A percentile compares a stretch with the other conserved stretches of the same genome.
Evolutionary conservation across 1,284 basidiomycete species (phyloP).

Genomic region (Tilletia horrida): DNA sequence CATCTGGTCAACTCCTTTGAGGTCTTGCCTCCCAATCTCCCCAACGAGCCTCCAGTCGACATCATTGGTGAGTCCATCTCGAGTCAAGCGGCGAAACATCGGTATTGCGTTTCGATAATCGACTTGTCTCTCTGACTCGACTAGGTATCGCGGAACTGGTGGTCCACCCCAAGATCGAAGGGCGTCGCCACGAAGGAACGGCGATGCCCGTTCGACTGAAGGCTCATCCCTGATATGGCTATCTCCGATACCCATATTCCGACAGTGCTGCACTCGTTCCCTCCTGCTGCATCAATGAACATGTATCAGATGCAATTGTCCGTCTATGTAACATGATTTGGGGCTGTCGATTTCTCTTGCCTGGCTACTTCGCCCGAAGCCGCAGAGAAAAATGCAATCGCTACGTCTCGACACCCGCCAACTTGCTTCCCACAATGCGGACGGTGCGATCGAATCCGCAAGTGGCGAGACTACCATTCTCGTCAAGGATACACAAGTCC

Average conservation of each 20-base stretch:
- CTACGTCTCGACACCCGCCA: not conserved
- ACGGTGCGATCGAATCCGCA: constrained; percentile 48
- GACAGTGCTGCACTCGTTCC: too few relatives aligned
- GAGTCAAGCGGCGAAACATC: too few relatives aligned
- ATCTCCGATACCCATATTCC: too few relatives aligned
- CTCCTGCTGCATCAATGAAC: too few relatives aligned
- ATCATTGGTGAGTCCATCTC: not conserved
- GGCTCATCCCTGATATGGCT: not conserved
- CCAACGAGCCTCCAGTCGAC: constrained; percentile 1
- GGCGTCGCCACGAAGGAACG: not conserved
- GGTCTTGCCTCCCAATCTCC: not conserved
- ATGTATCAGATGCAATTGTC: not conserved
- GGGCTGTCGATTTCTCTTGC: not conserved
- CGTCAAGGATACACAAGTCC: constrained; percentile 33
- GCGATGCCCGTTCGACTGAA: not conserved
- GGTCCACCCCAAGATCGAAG: not conserved
- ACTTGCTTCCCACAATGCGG: constrained; percentile 21
- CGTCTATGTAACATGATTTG: not conserved
- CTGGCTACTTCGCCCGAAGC: not conserved
- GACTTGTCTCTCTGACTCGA: not conserved
- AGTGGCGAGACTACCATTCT: constrained; percentile 35
- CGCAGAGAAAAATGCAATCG: not conserved
- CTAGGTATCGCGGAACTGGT: constrained; percentile 3
- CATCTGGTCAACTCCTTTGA: not conserved
- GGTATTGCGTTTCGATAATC: not conserved